Percentiles rank a stretch among this genome's conserved stretches.
Evolutionary conservation across 371 early-diverging fungal genomes (phyloP).

Genomic region (Saksenaea vasiformis): DNA sequence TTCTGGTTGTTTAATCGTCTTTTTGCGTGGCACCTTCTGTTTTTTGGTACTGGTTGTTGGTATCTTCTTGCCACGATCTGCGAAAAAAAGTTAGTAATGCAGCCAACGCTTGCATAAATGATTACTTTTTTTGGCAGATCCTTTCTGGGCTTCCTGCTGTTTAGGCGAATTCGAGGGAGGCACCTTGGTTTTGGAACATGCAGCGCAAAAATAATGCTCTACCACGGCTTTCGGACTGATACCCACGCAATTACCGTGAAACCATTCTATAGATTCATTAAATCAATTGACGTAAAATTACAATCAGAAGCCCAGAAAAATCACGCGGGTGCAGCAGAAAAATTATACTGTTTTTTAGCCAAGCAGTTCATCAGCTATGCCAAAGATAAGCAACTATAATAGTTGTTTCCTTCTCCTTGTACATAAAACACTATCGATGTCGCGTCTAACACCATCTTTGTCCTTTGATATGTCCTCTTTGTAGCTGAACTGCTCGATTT

Average conservation of each 20-base stretch:
- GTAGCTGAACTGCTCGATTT: no score
- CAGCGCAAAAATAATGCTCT: constrained; percentile 54
- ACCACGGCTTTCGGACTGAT: constrained; percentile 51
- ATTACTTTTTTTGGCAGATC: constrained; percentile 10
- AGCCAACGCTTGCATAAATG: neutral
- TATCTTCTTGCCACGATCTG: constrained; percentile 12
- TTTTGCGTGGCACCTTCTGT: neutral
- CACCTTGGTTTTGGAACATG: constrained; percentile 30
- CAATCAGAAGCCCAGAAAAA: no score
- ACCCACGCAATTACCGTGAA: constrained; percentile 75
- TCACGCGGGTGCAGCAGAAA: no score
- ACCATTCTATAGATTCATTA: constrained; percentile 58
- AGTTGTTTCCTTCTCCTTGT: no score
- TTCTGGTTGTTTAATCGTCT: constrained; percentile 1
- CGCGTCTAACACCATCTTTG: no score
- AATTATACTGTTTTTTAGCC: no score
- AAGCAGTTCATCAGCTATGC: no score
- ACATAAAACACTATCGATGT: no score
- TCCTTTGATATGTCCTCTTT: no score
- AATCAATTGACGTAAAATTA: neutral
- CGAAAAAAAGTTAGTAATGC: neutral
- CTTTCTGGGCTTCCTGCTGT: neutral
- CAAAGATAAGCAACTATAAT: no score
- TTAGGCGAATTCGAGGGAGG: constrained; percentile 9
- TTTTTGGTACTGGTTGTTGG: neutral